Conservation (phyloP, 2,329 filamentous ascomycete genomes). For the Cercospora sp. region DNA sequence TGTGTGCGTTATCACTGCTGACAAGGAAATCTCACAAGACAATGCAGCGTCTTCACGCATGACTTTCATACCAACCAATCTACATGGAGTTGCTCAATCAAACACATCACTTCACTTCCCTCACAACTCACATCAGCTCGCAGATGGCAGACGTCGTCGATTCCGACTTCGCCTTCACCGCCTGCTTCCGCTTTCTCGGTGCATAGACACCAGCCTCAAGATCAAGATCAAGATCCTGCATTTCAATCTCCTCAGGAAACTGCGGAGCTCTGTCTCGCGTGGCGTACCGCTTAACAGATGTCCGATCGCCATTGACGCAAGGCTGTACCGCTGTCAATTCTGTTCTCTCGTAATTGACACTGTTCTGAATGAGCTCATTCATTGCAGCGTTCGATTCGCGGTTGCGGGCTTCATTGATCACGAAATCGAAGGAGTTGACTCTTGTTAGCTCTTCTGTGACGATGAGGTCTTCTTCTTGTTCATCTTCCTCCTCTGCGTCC, state of each 20-base stretch:
- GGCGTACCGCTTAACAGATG: not conserved
- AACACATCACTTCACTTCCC: not conserved
- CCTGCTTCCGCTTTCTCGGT: not conserved
- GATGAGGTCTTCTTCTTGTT: constrained; percentile 13
- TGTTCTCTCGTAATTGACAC: not conserved
- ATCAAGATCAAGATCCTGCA: not conserved
- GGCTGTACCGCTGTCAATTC: not conserved
- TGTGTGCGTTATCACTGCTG: not conserved
- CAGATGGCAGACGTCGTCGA: not conserved
- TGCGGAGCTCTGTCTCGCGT: not conserved
- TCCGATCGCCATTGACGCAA: not conserved
- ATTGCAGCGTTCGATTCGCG: constrained; percentile 13
- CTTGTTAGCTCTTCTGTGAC: constrained; percentile 5
- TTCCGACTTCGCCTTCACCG: not conserved
- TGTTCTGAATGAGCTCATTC: constrained; percentile 8
- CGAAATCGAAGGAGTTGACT: constrained; percentile 21
- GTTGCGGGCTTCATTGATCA: constrained; percentile 8
- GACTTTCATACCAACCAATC: not conserved
- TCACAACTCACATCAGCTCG: not conserved
- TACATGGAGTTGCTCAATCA: not conserved
- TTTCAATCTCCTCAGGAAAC: not conserved
- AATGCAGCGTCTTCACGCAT: not conserved
- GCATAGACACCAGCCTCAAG: not conserved
- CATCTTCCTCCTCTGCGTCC: not conserved
- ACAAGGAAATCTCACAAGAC: not conserved